phyloP scores from a whole-genome alignment of 192 early-diverging fungal genomes.

The Spinellus fusiger region DNA sequence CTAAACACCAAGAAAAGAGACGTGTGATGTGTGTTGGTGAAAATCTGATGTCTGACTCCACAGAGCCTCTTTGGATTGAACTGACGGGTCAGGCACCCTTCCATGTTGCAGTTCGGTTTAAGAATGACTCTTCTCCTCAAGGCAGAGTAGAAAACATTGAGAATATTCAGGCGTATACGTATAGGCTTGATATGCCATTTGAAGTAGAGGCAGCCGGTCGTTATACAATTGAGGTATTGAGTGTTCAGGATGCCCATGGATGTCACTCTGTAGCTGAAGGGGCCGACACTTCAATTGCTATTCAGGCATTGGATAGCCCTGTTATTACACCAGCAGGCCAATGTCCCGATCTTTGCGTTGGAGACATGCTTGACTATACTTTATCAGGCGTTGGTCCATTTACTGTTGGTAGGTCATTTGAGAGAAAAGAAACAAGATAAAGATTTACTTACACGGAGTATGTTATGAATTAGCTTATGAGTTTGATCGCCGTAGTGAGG shows the following conservation, averaged over 20 bases:
- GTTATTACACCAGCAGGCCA: conserved; percentile 22
- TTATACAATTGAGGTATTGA: conserved; percentile 28
- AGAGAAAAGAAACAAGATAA: not conserved
- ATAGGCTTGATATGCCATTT: conserved; percentile 11
- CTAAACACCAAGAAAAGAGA: not conserved
- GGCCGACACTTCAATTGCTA: conserved; percentile 1
- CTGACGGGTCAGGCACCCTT: conserved; percentile 33
- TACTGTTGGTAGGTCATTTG: conserved; percentile 22
- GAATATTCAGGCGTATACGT: conserved; percentile 21
- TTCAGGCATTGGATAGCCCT: conserved; percentile 27
- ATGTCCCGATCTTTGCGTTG: conserved; percentile 35
- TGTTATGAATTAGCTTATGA: conserved; percentile 19
- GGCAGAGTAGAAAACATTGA: conserved; percentile 13
- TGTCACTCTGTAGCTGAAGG: conserved; percentile 14
- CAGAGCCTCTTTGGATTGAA: conserved; percentile 20
- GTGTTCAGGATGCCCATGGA: conserved; percentile 31
- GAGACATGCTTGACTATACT: conserved; percentile 28
- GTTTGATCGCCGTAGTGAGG: conserved; percentile 26
- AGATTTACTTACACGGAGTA: not conserved
- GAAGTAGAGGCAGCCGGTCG: conserved; percentile 24
- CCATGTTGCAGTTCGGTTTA: conserved; percentile 21
- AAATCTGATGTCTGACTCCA: conserved; percentile 12
- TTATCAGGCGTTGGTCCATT: conserved; percentile 29
- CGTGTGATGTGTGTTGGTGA: conserved; percentile 34
- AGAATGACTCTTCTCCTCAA: conserved; percentile 13